Evolutionary conservation across 345 rosid genomes (phyloP), one percentile per base, ranked within the genome.

Genomic region (Linum usitatissimum): DNA sequence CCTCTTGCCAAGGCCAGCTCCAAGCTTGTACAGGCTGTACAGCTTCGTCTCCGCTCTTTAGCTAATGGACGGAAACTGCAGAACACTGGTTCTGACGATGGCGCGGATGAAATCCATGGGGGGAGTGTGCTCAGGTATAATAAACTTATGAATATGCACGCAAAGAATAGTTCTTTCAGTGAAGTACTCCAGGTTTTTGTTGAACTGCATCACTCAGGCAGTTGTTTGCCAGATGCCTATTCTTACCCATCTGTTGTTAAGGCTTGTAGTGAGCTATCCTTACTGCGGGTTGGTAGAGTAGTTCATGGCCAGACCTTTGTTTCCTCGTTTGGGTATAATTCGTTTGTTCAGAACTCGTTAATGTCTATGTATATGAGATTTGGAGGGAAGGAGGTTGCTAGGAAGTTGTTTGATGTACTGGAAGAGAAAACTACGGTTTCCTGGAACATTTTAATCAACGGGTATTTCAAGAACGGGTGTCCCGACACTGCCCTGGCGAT

Each of bases 371-470:
- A 84, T 75, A 76, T 84, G 87, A 84, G 68, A 49, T 79, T 76
- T 61, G 76, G 90, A 63, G 67, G 64, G 71, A 38, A 63, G 30
- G 77, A 64, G 45, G 77, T 64, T 38, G 93, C 86, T 9, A 66
- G 76, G 66, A 80, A 36, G 30, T 72, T 80, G 68, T 86, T 86
- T 80, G 76, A 80, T 65, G 57, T 40, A 20, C 73, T 82, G 83
- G 61, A 59, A 70, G 78, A 73, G 68, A 61, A 71, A 36, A 78
- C 67, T 61, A 84, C 82, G 75, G 82, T 86, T 9, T 80, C 93
- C 0, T 86, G 90, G 87, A 86, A 82, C 58, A 74, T 83, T 30
- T 71, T 80, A 84, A 79, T 86, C 23, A 84, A 79, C 75, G 93
- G 93, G 65, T 80, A 79, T 73, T 82, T 59, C 21, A 84, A 71